Base-by-base conservation (phyloP, 805 yeast genomes). In the Starmerella vaccinii region DNA sequence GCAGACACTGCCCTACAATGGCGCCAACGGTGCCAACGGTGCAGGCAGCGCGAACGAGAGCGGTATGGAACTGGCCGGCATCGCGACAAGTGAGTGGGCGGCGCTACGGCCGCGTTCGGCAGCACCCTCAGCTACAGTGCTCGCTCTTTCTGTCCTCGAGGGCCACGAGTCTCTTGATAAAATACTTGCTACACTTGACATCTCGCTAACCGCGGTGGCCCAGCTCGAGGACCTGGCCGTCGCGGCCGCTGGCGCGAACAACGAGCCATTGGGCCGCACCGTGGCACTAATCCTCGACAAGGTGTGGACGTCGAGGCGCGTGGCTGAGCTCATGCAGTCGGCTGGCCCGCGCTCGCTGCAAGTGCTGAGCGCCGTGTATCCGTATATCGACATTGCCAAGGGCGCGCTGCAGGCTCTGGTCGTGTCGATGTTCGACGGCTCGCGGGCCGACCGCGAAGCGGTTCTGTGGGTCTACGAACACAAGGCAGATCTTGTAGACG, bases 401-500 rank as follows among this genome's bases (percentile, higher is more conserved):
- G 15, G 9, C 16, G 29, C 23, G 2, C n/a, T 51, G 19, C 37
- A 8, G 16, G 10, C 23, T 6, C 16, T 46, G 12, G 19, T 51
- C n/a, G 21, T 13, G n/a, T 2, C 8, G 15, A 18, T 32, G 32
- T n/a, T 30, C n/a, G 24, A n/a, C 19, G 34, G 18, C 2, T 15
- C 40, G 15, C 39, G 37, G 4, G 23, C 35, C 12, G 43, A 47
- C 16, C 15, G 47, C 37, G 46, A 49, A 30, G 53, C 57, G 1
- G 49, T 46, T 2, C 24, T 52, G 39, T 54, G 57, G 57, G 49
- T 54, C 13, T 54, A 30, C 24, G 49, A 38, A 33, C 23, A 43
- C 45, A 29, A 33, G 10, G 19, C 21, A 4, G 21, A 13, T 5
- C 38, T 46, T 5, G 49, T 46, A 8, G 23, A 37, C 5, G 40